These are phyloP conservation scores for Chamaenerion angustifolium DNA, from an alignment of 345 rosid genomes.

Conservation along the genomic window DNA sequence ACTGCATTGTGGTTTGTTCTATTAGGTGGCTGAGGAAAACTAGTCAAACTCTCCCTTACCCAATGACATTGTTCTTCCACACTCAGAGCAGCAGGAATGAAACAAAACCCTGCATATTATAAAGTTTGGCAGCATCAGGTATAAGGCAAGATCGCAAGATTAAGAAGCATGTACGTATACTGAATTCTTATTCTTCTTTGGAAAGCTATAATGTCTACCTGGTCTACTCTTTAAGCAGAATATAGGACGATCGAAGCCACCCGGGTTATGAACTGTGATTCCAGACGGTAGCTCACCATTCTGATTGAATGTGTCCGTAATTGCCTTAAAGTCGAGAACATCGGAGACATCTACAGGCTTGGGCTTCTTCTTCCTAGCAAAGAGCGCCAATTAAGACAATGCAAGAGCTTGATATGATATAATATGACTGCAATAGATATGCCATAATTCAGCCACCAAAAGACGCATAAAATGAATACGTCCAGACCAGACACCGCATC, in stretches of 20 bases:
- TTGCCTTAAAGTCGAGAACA: slow-evolving; percentile 49
- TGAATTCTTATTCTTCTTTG: too few relatives aligned
- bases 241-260: slow-evolving; percentile 23
- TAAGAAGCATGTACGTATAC: too few relatives aligned
- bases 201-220: slow-evolving; percentile 19
- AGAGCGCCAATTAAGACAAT: too few relatives aligned
- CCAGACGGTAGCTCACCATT: slow-evolving; percentile 40
- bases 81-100: slow-evolving; percentile 57
- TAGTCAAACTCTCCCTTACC: slow-evolving; percentile 63
- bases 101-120: slow-evolving; percentile 53
- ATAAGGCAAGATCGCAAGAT: too few relatives aligned
- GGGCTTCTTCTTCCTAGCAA: slow-evolving; percentile 58
- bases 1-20: slow-evolving; percentile 81
- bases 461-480: neutral
- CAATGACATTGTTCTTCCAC: slow-evolving; percentile 73
- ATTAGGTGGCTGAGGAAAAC: slow-evolving; percentile 78
- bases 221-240: slow-evolving; percentile 62
- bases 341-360: slow-evolving; percentile 65
- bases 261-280: slow-evolving; percentile 11
- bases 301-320: slow-evolving; percentile 25
- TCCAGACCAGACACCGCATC: neutral
- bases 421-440: too few relatives aligned
- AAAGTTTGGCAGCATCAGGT: too few relatives aligned
- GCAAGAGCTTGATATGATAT: too few relatives aligned
- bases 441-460: neutral